These are phyloP conservation scores for Suhomyces sp. DNA, from an alignment of 805 yeast species.

Conservation along the genomic window DNA sequence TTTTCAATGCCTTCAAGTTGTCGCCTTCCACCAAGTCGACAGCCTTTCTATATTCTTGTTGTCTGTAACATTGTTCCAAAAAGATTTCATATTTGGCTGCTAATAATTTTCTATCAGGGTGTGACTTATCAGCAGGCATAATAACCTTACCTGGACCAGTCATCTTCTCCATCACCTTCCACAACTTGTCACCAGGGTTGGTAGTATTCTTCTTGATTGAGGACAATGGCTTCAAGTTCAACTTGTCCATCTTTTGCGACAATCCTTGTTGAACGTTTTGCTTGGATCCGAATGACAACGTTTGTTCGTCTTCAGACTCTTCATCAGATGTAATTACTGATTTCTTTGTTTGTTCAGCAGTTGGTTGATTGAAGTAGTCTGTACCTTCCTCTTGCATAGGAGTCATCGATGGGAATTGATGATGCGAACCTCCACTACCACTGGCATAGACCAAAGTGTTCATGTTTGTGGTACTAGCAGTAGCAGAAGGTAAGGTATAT, in stretches of 20 bases:
- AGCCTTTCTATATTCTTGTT: conserved; percentile 69
- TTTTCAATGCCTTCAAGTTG: conserved; percentile 6
- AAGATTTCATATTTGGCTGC: conserved; percentile 80
- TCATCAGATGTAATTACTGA: conserved; percentile 8
- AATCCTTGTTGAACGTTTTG: conserved; percentile 54
- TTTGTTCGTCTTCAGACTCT: conserved; percentile 45
- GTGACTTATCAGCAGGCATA: conserved; percentile 55
- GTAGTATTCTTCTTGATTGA: conserved; percentile 20
- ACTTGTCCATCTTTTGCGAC: conserved; percentile 40
- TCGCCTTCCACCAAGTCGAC: conserved; percentile 52
- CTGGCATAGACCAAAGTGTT: conserved; percentile 47
- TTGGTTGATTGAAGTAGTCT: conserved; percentile 41
- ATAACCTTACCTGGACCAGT: conserved; percentile 84
- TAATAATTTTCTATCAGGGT: conserved; percentile 70
- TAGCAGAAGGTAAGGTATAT: conserved; percentile 79
- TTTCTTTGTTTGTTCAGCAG: conserved; percentile 6
- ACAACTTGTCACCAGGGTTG: conserved; percentile 60
- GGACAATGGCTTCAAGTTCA: conserved; percentile 42
- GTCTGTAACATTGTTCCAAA: conserved; percentile 82
- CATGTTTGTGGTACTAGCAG: conserved; percentile 62
- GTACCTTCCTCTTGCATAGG: conserved; percentile 38
- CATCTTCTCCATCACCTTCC: conserved; percentile 84
- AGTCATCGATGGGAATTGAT: conserved; percentile 33
- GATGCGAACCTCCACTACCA: conserved; percentile 25
- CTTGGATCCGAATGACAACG: conserved; percentile 62